Evolutionary conservation across 805 yeast genomes (phyloP).

Genomic region (Ogataea pini): DNA sequence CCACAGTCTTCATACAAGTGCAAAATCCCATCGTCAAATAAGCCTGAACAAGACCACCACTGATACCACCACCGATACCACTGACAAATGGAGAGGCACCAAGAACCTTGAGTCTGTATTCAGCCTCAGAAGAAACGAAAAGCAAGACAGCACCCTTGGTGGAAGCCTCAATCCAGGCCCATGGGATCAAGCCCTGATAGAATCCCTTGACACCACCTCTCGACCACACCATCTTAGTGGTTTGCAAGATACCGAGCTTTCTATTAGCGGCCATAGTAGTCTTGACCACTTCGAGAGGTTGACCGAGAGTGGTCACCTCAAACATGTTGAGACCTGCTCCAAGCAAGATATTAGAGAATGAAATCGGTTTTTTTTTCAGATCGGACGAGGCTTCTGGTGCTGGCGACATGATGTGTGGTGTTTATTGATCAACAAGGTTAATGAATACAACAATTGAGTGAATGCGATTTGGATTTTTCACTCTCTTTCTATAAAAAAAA

Average conservation of each 20-base stretch:
- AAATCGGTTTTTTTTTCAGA: conserved; percentile 80
- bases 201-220: conserved; percentile 93
- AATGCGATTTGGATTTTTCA: neutral
- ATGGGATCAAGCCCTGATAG: conserved; percentile 96
- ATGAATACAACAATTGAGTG: neutral
- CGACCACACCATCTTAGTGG: conserved; percentile 78
- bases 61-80: conserved; percentile 94
- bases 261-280: conserved; percentile 99
- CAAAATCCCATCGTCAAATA: conserved; percentile 97
- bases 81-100: conserved; percentile 74
- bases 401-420: conserved; percentile 1
- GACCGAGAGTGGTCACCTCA: conserved; percentile 94
- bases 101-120: conserved; percentile 64
- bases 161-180: conserved; percentile 99
- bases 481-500: no score
- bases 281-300: conserved; percentile 93
- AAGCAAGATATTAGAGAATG: conserved; percentile 82
- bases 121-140: conserved; percentile 91
- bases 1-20: conserved; percentile 98
- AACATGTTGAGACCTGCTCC: conserved; percentile 93
- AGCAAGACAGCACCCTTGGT: conserved; percentile 96
- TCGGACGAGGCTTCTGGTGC: conserved; percentile 20
- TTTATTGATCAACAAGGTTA: no score
- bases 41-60: conserved; percentile 96
- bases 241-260: conserved; percentile 61